Percentiles rank a stretch among this genome's conserved stretches.
Conservation (phyloP, 2,329 filamentous ascomycete genomes). For the Penicillium sp. region DNA sequence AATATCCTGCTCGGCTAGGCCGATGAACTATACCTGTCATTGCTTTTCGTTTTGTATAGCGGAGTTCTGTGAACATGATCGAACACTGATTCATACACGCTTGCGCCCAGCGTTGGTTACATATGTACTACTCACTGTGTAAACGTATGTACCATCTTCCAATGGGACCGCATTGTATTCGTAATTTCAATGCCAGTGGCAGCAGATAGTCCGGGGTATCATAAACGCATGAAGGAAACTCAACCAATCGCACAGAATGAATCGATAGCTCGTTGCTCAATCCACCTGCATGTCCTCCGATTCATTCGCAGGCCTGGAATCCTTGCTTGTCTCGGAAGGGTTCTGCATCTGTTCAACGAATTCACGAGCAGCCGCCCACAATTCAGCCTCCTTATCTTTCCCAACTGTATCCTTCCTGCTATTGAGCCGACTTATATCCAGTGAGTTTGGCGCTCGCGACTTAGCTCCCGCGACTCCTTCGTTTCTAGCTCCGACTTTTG, state of each 20-base stretch:
- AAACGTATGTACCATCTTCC: slow-evolving; percentile 6
- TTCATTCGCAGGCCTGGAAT: slow-evolving; percentile 14
- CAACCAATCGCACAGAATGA: slow-evolving; percentile 46
- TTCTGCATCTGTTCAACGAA: slow-evolving; percentile 48
- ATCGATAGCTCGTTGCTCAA: slow-evolving; percentile 16
- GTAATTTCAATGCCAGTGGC: slow-evolving; percentile 1
- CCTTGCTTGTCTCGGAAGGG: slow-evolving; percentile 3
- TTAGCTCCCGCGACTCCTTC: slow-evolving; percentile 18
- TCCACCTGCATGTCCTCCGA: slow-evolving; percentile 40
- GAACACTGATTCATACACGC: slow-evolving; percentile 5
- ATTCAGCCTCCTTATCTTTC: slow-evolving; percentile 76
- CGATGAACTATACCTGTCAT: slow-evolving; percentile 9
- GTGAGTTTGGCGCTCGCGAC: slow-evolving; percentile 49
- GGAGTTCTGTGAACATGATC: slow-evolving; percentile 13
- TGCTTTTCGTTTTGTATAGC: slow-evolving; percentile 16
- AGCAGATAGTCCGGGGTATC: slow-evolving; percentile 10
- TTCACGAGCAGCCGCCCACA: slow-evolving; percentile 63
- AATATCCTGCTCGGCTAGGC: slow-evolving; percentile 6
- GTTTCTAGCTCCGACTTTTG: slow-evolving; percentile 25
- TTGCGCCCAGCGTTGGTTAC: not conserved
- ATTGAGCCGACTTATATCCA: slow-evolving; percentile 89
- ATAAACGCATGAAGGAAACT: slow-evolving; percentile 1
- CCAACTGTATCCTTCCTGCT: slow-evolving; percentile 79
- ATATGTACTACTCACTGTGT: not conserved
- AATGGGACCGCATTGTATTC: not conserved